Percentiles rank a stretch among this genome's conserved stretches.
These are phyloP conservation scores for Candida quercuum DNA, from an alignment of 805 yeast genomes.

Conservation along the genomic window DNA sequence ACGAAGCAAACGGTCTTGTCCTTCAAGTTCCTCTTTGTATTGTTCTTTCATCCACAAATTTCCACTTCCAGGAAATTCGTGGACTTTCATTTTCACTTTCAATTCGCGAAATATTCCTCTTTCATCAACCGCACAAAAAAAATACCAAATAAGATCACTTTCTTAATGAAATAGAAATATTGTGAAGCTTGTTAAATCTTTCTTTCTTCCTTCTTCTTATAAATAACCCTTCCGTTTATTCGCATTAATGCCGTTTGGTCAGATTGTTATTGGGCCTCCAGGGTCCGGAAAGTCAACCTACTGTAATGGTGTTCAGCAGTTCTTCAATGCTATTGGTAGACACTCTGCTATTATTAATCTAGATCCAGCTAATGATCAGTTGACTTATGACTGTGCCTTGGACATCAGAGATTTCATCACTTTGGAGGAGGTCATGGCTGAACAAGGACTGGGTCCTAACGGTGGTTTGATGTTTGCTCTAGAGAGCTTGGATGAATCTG, in stretches of 20 bases:
- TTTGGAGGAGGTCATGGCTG: constrained; percentile 73
- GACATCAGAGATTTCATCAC: constrained; percentile 77
- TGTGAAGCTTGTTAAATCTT: too few relatives aligned
- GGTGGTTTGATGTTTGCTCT: constrained; percentile 91
- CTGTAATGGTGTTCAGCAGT: constrained; percentile 89
- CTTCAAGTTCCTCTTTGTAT: too few relatives aligned
- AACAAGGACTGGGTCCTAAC: constrained; percentile 68
- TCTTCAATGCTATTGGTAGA: constrained; percentile 90
- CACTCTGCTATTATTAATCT: constrained; percentile 78
- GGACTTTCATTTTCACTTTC: too few relatives aligned
- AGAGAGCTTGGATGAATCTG: constrained; percentile 54
- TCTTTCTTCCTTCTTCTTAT: too few relatives aligned
- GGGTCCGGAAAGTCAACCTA: constrained; percentile 97
- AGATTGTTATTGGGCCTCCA: constrained; percentile 95
- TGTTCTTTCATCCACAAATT: too few relatives aligned
- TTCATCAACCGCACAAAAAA: too few relatives aligned
- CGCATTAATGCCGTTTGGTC: constrained; percentile 66
- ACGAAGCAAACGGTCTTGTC: too few relatives aligned
- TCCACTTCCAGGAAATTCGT: too few relatives aligned
- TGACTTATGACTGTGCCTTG: constrained; percentile 66
- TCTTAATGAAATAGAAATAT: too few relatives aligned
- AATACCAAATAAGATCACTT: too few relatives aligned
- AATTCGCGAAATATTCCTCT: too few relatives aligned
- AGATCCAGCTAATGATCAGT: constrained; percentile 84
- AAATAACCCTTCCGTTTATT: too few relatives aligned